These are phyloP conservation scores for Cryptosporidium sp. DNA, from an alignment of 169 alveolate genomes.

Conservation along the genomic window DNA sequence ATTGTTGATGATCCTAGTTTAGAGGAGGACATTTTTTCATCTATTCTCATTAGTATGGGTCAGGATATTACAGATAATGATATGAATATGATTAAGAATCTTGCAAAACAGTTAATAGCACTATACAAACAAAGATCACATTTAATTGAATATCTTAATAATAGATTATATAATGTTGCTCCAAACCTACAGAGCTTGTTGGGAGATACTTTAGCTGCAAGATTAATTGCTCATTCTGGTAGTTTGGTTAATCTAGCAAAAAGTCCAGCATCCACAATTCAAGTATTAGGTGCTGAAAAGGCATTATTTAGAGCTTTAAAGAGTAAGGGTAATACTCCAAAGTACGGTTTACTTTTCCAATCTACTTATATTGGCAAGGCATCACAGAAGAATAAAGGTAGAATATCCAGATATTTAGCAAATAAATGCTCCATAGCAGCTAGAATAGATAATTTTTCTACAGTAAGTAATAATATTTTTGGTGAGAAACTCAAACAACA, in stretches of 20 bases:
- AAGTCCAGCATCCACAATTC: conserved; percentile 96
- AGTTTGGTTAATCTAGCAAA: conserved; percentile 93
- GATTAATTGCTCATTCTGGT: conserved; percentile 98
- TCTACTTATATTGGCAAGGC: conserved; percentile 97
- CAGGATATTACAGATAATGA: conserved; percentile 94
- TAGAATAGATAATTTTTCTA: conserved; percentile 94
- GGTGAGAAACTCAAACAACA: conserved; percentile 94
- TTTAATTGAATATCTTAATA: conserved; percentile 89
- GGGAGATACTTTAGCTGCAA: conserved; percentile 96
- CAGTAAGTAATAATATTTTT: conserved; percentile 84
- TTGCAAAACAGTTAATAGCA: conserved; percentile 92
- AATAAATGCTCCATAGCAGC: conserved; percentile 98
- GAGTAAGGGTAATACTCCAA: conserved; percentile 98
- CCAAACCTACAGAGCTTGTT: conserved; percentile 96
- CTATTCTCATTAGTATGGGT: conserved; percentile 95
- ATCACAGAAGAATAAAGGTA: conserved; percentile 94
- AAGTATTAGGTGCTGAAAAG: conserved; percentile 96
- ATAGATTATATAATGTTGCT: conserved; percentile 95
- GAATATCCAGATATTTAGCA: conserved; percentile 96
- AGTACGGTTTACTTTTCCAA: conserved; percentile 97
- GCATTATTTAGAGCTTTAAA: conserved; percentile 98
- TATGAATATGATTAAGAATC: conserved; percentile 88
- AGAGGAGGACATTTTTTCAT: conserved; percentile 88
- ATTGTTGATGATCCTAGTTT: conserved; percentile 90
- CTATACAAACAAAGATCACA: conserved; percentile 90